These are phyloP conservation scores for Hypseocharis bilobata DNA, from an alignment of 441 rosid genomes.

Conservation along the genomic window DNA sequence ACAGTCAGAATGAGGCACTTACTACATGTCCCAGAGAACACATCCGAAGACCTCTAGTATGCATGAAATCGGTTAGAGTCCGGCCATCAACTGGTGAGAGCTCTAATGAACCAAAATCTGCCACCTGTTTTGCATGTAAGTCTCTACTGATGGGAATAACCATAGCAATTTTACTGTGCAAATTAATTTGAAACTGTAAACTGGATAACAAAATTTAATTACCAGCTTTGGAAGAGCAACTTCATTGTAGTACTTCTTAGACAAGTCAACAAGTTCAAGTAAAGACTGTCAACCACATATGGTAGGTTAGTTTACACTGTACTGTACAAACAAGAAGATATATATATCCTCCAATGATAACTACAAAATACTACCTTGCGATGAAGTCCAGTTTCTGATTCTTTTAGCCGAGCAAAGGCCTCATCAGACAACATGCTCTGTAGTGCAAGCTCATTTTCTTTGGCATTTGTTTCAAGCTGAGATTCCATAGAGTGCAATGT, in stretches of 20 bases:
- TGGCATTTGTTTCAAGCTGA: constrained; percentile 39
- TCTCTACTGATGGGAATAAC: constrained; percentile 17
- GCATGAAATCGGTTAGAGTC: constrained; percentile 80
- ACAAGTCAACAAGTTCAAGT: constrained; percentile 65
- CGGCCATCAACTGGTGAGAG: constrained; percentile 81
- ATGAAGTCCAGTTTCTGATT: constrained; percentile 71
- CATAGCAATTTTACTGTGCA: constrained; percentile 16
- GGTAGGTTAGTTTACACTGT: constrained; percentile 25
- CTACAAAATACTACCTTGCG: constrained; percentile 44
- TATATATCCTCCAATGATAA: constrained; percentile 1
- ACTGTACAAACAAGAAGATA: constrained; percentile 6
- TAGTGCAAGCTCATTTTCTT: constrained; percentile 40
- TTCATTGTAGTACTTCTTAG: constrained; percentile 55
- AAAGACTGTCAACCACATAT: constrained; percentile 46
- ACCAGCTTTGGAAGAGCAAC: constrained; percentile 71
- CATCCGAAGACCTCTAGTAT: constrained; percentile 74
- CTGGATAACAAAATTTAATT: constrained; percentile 20
- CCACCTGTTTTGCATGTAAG: constrained; percentile 41
- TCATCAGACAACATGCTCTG: constrained; percentile 47
- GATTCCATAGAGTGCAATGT: constrained; percentile 38
- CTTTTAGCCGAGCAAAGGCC: constrained; percentile 57
- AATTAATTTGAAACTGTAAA: constrained; percentile 13
- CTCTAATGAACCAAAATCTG: constrained; percentile 81
- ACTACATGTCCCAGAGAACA: constrained; percentile 66
- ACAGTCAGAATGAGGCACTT: constrained; percentile 24